A percentile compares a stretch with the other conserved stretches of the same genome.
These are phyloP conservation scores for Talaromyces trachyspermus DNA, from an alignment of 495 filamentous ascomycete genomes.

Conservation along the genomic window DNA sequence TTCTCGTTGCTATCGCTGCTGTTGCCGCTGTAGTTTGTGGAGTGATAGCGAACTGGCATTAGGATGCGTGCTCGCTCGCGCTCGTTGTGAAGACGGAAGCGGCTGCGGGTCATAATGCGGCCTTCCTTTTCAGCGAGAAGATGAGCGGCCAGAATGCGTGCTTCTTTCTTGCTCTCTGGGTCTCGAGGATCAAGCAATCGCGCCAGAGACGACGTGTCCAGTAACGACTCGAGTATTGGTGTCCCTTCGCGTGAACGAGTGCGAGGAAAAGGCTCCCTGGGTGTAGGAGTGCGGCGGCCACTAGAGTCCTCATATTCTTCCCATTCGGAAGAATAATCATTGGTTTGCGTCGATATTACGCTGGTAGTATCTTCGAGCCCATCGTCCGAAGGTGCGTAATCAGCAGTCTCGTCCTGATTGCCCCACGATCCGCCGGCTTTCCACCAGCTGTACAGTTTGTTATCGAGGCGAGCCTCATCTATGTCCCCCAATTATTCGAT, in stretches of 20 bases:
- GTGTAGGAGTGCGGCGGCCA: constrained; percentile 75
- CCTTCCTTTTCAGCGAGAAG: constrained; percentile 46
- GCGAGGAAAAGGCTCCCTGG: constrained; percentile 33
- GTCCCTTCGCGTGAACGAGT: constrained; percentile 47
- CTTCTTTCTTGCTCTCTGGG: constrained; percentile 70
- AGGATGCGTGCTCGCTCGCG: constrained; percentile 61
- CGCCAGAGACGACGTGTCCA: constrained; percentile 65
- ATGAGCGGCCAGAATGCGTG: constrained; percentile 74
- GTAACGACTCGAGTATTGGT: constrained; percentile 51
- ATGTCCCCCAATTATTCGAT: constrained; percentile 22
- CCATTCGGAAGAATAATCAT: constrained; percentile 52
- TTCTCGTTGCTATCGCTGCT: constrained; percentile 16
- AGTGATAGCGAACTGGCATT: constrained; percentile 28
- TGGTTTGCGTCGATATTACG: constrained; percentile 55
- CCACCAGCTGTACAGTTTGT: constrained; percentile 75
- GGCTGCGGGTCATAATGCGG: constrained; percentile 72
- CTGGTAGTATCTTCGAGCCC: constrained; percentile 71
- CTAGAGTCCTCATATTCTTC: constrained; percentile 41
- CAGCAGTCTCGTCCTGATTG: constrained; percentile 64
- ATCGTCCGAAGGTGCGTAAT: constrained; percentile 49
- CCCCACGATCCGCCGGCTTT: constrained; percentile 75
- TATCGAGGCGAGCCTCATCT: constrained; percentile 61
- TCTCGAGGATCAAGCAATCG: constrained; percentile 77
- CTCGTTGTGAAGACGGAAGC: constrained; percentile 58
- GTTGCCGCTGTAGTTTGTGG: constrained; percentile 9